phyloP scores from a whole-genome alignment of 768 basidiomycete species.

The Russula ochroleuca region DNA sequence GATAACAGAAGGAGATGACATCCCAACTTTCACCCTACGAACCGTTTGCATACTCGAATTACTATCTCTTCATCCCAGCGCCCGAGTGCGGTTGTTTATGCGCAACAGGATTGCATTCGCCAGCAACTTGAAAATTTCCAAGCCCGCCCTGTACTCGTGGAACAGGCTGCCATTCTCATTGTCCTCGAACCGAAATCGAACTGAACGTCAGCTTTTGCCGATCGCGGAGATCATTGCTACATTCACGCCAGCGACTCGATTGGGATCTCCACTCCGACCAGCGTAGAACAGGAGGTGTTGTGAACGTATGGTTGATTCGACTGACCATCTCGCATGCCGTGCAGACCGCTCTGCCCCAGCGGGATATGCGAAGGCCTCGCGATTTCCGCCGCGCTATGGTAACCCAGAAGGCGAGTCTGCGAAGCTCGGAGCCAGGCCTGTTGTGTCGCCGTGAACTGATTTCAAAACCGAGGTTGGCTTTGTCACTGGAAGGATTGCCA shows the following conservation, averaged over 20 bases:
- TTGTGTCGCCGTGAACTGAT: constrained; percentile 12
- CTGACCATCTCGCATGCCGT: constrained; percentile 1
- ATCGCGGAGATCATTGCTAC: constrained; percentile 11
- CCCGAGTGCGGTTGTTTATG: constrained; percentile 12
- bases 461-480: constrained; percentile 19
- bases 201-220: constrained; percentile 16
- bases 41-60: constrained; percentile 18
- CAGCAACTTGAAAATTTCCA: neutral
- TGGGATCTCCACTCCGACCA: constrained; percentile 21
- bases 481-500: no score
- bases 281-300: neutral
- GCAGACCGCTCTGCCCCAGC: neutral
- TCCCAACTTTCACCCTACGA: neutral
- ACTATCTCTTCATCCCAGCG: constrained; percentile 3
- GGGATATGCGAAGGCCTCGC: neutral
- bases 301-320: neutral
- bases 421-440: constrained; percentile 4
- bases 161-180: constrained; percentile 16
- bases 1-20: neutral
- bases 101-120: constrained; percentile 14
- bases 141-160: neutral
- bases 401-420: constrained; percentile 20
- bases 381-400: constrained; percentile 2
- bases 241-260: constrained; percentile 21
- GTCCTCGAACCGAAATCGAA: no score